These are phyloP conservation scores for Arctium minus DNA, from an alignment of 129 eudicot species.

Conservation along the genomic window DNA sequence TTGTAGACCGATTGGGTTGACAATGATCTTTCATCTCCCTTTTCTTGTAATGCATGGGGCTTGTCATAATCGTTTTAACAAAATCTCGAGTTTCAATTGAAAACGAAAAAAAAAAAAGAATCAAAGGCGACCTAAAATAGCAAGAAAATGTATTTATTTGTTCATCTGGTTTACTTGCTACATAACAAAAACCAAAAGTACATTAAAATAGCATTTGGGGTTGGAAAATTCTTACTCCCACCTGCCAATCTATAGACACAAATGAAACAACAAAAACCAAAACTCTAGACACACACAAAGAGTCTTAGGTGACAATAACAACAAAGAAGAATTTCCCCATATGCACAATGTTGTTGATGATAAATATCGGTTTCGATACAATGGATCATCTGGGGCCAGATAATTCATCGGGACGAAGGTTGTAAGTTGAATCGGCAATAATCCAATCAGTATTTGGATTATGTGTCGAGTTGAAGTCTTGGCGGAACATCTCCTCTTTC, in stretches of 20 bases:
- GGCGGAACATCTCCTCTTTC: conserved; percentile 75
- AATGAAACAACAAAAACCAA: conserved; percentile 25
- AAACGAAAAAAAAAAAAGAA: background rate
- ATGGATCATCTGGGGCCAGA: conserved; percentile 80
- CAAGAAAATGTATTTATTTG: conserved; percentile 31
- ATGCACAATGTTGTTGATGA: conserved; percentile 32
- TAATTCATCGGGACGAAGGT: conserved; percentile 71
- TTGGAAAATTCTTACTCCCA: conserved; percentile 15
- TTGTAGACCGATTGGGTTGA: conserved; percentile 6
- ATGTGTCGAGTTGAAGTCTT: conserved; percentile 51
- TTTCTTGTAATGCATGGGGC: background rate
- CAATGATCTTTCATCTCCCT: background rate
- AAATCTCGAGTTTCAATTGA: background rate
- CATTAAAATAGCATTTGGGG: conserved; percentile 17
- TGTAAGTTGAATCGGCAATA: conserved; percentile 70
- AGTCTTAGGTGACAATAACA: conserved; percentile 4
- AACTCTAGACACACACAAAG: conserved; percentile 32
- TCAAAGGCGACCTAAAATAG: background rate
- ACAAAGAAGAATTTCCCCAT: conserved; percentile 16
- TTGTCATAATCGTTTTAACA: background rate
- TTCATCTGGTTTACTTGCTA: conserved; percentile 29
- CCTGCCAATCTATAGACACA: conserved; percentile 34
- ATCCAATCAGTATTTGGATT: conserved; percentile 62
- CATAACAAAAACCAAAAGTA: conserved; percentile 20
- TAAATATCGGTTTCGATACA: conserved; percentile 7